Evolutionary conservation across 371 early-diverging fungal species (phyloP), one percentile per base, ranked within the genome.

Genomic region (Dinochytrium kinnereticum): DNA sequence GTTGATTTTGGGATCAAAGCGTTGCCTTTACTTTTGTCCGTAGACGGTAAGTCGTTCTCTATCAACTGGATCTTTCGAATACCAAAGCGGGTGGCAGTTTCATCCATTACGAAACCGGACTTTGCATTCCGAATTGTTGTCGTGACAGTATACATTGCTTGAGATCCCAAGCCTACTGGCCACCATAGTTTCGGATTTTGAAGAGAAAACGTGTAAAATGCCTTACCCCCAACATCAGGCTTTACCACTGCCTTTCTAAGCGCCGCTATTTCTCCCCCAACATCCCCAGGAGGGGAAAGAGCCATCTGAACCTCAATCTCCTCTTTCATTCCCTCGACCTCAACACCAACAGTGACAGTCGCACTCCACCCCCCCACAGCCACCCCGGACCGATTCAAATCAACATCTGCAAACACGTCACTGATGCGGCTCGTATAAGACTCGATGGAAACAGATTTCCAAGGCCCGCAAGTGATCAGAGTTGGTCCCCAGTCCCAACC

Each of bases 161-260:
- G 85, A 0, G 70, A 64, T 5, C 88, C 88, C 24, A 81, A 76
- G 1, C 83, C 82, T 30, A 67, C 67, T 1, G 86, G 87, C 82
- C 80, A 87, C 87, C 87, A 87, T 28, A 76, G 72, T 33, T 64
- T 34, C 13, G 76, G 77, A 7, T 76, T 69, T 13, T 26, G 55
- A 15, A 70, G 40, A 21, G 13, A 2, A 66, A 66, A 40, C 21
- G 5, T 19, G 2, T 10, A 5, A 2, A 36, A 34, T 17, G 61
- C 61, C 5, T 13, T 31, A 7, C 61, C 61, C 5, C 24, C 24
- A 2, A 17, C 10, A 37, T 34, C 61, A 37, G 34, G 36, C 61
- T 61, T 28, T 13, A 33, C 34, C 34, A 10, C 5, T 13, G 34
- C 34, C 7, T 13, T 36, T 34, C 61, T 36, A 13, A 37, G 26